phyloP scores from a whole-genome alignment of 2,329 filamentous ascomycete genomes.

The Lachnum nothofagi region DNA sequence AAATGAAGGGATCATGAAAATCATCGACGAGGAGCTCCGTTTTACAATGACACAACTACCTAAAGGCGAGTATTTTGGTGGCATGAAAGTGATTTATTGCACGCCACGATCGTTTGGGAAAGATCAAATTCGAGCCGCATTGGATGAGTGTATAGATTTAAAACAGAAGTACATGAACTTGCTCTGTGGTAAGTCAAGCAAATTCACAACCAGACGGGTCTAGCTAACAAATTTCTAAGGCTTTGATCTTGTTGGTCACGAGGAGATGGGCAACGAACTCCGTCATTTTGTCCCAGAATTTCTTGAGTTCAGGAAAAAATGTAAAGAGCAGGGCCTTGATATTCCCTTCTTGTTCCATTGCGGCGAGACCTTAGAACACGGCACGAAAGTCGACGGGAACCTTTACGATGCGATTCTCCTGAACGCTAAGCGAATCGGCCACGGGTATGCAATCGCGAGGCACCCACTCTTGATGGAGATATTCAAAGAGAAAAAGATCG shows the following conservation, averaged over 20 bases:
- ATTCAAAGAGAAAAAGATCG: slow-evolving; percentile 60
- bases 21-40: slow-evolving; percentile 52
- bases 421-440: slow-evolving; percentile 64
- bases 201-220: neutral
- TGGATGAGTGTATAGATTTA: slow-evolving; percentile 57
- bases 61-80: slow-evolving; percentile 47
- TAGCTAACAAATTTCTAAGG: slow-evolving; percentile 39
- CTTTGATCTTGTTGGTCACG: slow-evolving; percentile 64
- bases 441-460: slow-evolving; percentile 64
- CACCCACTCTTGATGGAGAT: slow-evolving; percentile 62
- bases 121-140: slow-evolving; percentile 44
- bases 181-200: slow-evolving; percentile 54
- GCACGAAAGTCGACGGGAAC: slow-evolving; percentile 61
- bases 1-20: slow-evolving; percentile 55
- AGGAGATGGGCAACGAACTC: slow-evolving; percentile 60
- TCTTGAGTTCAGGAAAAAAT: slow-evolving; percentile 50
- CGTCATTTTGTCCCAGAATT: slow-evolving; percentile 52
- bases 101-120: slow-evolving; percentile 57
- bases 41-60: slow-evolving; percentile 42
- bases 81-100: slow-evolving; percentile 68
- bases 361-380: slow-evolving; percentile 66
- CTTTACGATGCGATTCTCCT: slow-evolving; percentile 63
- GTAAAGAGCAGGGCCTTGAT: slow-evolving; percentile 42
- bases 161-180: slow-evolving; percentile 53
- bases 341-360: slow-evolving; percentile 75